A percentile compares a stretch with the other conserved stretches of the same genome.
These are phyloP conservation scores for Musa balbisiana DNA, from an alignment of 202 grass and related monocot genomes.

Conservation along the genomic window DNA sequence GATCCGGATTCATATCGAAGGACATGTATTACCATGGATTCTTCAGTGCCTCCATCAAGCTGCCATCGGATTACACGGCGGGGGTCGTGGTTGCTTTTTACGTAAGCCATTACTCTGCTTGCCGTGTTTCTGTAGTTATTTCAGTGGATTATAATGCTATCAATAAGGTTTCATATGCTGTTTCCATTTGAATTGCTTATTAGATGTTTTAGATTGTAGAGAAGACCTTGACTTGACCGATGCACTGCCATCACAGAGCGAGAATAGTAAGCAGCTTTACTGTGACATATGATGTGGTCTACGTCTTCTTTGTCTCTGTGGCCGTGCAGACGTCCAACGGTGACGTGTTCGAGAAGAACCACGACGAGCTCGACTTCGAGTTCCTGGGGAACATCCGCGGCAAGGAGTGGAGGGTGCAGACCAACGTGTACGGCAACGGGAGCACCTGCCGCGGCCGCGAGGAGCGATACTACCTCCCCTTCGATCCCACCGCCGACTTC, in stretches of 20 bases:
- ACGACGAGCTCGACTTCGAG: slow-evolving; percentile 94
- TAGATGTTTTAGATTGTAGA: too few species aligned
- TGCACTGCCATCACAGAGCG: too few species aligned
- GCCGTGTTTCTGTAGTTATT: background rate
- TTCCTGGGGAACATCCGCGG: slow-evolving; percentile 81
- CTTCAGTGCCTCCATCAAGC: slow-evolving; percentile 86
- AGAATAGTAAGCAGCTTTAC: too few species aligned
- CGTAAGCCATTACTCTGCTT: slow-evolving; percentile 17
- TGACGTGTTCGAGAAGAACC: slow-evolving; percentile 68
- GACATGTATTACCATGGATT: slow-evolving; percentile 75
- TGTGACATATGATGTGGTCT: too few species aligned
- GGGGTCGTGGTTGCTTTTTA: slow-evolving; percentile 91
- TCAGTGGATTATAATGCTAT: background rate
- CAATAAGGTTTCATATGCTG: background rate
- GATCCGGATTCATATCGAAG: slow-evolving; percentile 79
- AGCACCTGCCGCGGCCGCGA: slow-evolving; percentile 66
- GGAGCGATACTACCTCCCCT: slow-evolving; percentile 75
- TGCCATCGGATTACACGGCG: slow-evolving; percentile 93
- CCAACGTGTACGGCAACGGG: slow-evolving; percentile 88
- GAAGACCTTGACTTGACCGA: too few species aligned
- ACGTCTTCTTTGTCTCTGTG: too few species aligned
- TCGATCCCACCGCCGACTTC: slow-evolving; percentile 78
- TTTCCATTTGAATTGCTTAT: too few species aligned
- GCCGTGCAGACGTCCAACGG: slow-evolving; percentile 53
- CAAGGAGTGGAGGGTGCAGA: slow-evolving; percentile 74